Conservation (phyloP, 2,329 filamentous ascomycete genomes). For the Microcyclospora tardicrescens region DNA sequence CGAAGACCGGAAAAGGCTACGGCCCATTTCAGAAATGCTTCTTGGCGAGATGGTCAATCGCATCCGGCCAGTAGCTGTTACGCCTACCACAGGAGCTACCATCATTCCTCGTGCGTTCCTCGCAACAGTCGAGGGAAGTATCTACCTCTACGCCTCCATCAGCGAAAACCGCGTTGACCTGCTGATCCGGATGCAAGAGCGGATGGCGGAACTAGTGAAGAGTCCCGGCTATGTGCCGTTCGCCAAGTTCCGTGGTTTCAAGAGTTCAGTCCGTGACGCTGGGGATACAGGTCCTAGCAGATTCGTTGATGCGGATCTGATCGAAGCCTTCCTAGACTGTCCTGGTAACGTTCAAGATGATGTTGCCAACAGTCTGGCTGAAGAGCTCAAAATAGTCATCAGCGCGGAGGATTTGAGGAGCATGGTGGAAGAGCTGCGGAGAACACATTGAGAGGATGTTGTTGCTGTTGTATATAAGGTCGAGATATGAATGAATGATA, state of each 20-base stretch:
- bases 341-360: conserved; percentile 44
- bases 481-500: too few species aligned
- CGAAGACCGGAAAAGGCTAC: conserved; percentile 58
- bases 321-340: conserved; percentile 72
- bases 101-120: conserved; percentile 76
- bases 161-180: conserved; percentile 59
- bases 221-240: conserved; percentile 66
- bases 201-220: conserved; percentile 52
- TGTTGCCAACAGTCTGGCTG: conserved; percentile 39
- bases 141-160: conserved; percentile 82
- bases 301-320: conserved; percentile 84
- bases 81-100: conserved; percentile 48
- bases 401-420: conserved; percentile 41
- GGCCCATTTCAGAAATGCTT: conserved; percentile 67
- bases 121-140: conserved; percentile 78
- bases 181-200: conserved; percentile 66
- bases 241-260: conserved; percentile 68
- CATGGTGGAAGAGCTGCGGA: conserved; percentile 16
- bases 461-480: too few species aligned
- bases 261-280: conserved; percentile 51
- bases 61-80: conserved; percentile 62
- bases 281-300: conserved; percentile 60
- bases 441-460: too few species aligned
- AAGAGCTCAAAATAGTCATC: conserved; percentile 43
- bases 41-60: conserved; percentile 89